Evolutionary conservation across 129 eudicot genomes (phyloP).

Genomic region (Pulicaria dysenterica): DNA sequence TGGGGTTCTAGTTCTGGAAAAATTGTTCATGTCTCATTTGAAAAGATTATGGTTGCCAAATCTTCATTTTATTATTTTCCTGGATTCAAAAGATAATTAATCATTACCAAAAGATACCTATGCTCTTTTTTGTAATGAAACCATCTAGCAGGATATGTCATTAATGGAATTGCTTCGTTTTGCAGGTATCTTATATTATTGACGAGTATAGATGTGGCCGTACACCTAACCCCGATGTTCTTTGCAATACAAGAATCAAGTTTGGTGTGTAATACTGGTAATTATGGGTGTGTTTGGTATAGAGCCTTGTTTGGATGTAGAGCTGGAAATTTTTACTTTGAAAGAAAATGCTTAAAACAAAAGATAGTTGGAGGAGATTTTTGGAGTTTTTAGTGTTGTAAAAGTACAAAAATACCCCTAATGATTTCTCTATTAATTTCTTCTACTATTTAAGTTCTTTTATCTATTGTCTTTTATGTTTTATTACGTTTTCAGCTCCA

Average conservation of each 20-base stretch:
- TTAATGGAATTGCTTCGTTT: conserved; percentile 16
- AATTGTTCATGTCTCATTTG: not conserved
- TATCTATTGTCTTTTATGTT: too few species aligned
- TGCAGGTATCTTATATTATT: conserved; percentile 83
- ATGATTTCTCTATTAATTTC: too few species aligned
- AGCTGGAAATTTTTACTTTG: too few species aligned
- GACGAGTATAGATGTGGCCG: conserved; percentile 89
- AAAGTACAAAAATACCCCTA: too few species aligned
- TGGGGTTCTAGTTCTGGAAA: not conserved
- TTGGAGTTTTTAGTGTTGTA: too few species aligned
- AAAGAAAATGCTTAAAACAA: too few species aligned
- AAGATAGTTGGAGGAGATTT: too few species aligned
- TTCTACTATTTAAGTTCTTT: too few species aligned
- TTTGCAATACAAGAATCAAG: conserved; percentile 98
- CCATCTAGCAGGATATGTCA: conserved; percentile 11
- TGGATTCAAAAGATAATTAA: not conserved
- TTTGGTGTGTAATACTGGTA: conserved; percentile 63
- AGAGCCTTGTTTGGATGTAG: too few species aligned
- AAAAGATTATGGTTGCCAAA: not conserved
- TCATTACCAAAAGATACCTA: too few species aligned
- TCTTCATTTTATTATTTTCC: conserved; percentile 7
- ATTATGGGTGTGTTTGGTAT: conserved; percentile 1
- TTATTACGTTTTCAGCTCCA: too few species aligned
- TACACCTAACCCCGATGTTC: conserved; percentile 99
- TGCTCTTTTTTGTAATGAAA: not conserved